These are phyloP conservation scores for Solanum sparsipilum DNA, from an alignment of 257 asterid species.

Conservation along the genomic window DNA sequence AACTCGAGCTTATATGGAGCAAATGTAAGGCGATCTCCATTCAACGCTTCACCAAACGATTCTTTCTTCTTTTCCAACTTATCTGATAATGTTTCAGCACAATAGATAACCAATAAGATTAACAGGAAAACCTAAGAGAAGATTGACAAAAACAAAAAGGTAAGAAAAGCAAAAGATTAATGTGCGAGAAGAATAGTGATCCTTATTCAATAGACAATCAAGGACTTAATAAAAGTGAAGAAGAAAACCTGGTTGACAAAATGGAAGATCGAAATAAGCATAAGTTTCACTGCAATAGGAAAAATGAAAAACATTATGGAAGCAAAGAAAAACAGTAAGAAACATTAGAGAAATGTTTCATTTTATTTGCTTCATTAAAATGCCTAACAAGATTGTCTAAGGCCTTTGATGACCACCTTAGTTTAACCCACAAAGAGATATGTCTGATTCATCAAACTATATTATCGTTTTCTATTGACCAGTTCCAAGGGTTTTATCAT, in stretches of 20 bases:
- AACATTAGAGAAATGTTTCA: neutral
- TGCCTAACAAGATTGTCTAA: neutral
- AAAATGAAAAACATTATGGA: neutral
- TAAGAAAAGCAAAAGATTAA: neutral
- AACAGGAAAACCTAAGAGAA: neutral
- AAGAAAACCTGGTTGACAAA: slow-evolving; percentile 18
- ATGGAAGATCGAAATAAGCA: slow-evolving; percentile 12
- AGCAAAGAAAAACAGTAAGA: neutral
- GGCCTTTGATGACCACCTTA: neutral
- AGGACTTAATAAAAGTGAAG: neutral
- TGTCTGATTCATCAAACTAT: neutral
- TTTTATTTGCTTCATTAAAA: neutral
- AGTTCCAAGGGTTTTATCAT: neutral
- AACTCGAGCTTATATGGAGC: slow-evolving; percentile 11
- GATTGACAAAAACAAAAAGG: neutral
- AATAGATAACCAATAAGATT: neutral
- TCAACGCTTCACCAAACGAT: slow-evolving; percentile 1
- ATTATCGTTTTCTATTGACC: neutral
- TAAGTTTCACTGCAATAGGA: slow-evolving; percentile 9
- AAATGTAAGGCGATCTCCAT: slow-evolving; percentile 11
- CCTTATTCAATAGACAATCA: neutral
- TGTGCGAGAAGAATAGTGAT: neutral
- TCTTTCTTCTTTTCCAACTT: slow-evolving; percentile 4
- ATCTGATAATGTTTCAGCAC: neutral
- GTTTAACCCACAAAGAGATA: neutral